Percentiles rank a stretch among this genome's conserved stretches.
phyloP scores from a whole-genome alignment of 1,284 basidiomycete species.

The Boletellus deceptivus region DNA sequence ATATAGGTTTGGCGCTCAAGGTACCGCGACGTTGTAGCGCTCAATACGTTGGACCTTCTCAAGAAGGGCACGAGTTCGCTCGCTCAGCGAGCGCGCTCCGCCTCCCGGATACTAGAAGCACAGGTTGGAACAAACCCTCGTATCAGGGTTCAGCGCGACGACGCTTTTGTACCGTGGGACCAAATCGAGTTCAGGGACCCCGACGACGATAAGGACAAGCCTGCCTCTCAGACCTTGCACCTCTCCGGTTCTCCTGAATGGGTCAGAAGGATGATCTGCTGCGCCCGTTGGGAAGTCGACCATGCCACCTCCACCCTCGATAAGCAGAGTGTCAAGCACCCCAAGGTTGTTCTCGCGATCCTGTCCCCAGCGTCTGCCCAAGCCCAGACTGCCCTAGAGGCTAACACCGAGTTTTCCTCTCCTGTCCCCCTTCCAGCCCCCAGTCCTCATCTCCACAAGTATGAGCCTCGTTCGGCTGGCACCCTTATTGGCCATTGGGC shows the following conservation, averaged over 20 bases:
- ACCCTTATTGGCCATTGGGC: slow-evolving; percentile 67
- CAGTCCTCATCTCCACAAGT: slow-evolving; percentile 51
- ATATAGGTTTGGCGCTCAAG: slow-evolving; percentile 12
- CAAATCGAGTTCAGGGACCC: slow-evolving; percentile 48
- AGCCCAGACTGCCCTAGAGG: slow-evolving; percentile 31
- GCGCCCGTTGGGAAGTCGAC: slow-evolving; percentile 69
- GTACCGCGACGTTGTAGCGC: slow-evolving; percentile 45
- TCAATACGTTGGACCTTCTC: slow-evolving; percentile 90
- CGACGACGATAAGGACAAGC: slow-evolving; percentile 27
- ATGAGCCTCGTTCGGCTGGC: slow-evolving; percentile 64
- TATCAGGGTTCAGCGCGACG: slow-evolving; percentile 74
- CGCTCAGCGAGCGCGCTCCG: slow-evolving; percentile 78
- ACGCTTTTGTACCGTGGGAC: slow-evolving; percentile 79
- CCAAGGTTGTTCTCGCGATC: slow-evolving; percentile 61
- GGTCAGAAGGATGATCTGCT: slow-evolving; percentile 78
- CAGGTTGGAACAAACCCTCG: slow-evolving; percentile 78
- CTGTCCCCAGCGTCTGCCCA: slow-evolving; percentile 40
- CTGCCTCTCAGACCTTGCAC: slow-evolving; percentile 22
- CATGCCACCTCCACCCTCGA: slow-evolving; percentile 33
- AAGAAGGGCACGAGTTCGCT: slow-evolving; percentile 84
- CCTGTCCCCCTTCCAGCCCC: slow-evolving; percentile 68
- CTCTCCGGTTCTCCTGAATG: slow-evolving; percentile 63
- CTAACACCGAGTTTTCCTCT: slow-evolving; percentile 38
- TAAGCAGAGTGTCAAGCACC: slow-evolving; percentile 26
- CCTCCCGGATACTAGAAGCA: slow-evolving; percentile 78